Evolutionary conservation across 352 stramenopile species (phyloP), one percentile per base, ranked within the genome.

Genomic region (Pythium volutum): DNA sequence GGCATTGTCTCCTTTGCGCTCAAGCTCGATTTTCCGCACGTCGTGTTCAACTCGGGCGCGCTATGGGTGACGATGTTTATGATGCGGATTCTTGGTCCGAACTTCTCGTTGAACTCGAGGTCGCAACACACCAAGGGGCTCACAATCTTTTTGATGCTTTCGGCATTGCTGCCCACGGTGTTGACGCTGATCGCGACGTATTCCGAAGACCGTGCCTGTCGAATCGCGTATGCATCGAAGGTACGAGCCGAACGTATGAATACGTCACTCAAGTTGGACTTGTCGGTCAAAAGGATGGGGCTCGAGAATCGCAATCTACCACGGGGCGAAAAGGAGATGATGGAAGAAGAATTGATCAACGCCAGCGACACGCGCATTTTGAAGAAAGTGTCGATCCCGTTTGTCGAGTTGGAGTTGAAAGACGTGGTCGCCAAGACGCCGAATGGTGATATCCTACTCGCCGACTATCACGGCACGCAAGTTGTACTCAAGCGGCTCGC

Each of bases 401-500:
- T 93, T 67, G 69, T 67, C 6, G 82, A 91, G 43, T 47, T 93
- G 9, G 77, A 85, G 26, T 65, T 93, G 8, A 84, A 90, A 51
- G 79, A 90, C n/a, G 76, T 93, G 27, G 51, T 93, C 25, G 69
- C 77, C 16, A 89, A 89, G 56, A 87, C 78, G 7, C 67, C 76
- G 18, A 78, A 76, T 11, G 79, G 79, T 11, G 84, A 93, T 34
- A 73, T 91, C 2, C 58, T 93, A 14, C 51, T 89, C 18, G 80
- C 78, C 38, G 77, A 93, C 26, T 91, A 93, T 75, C 77, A 89
- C 27, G 81, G 84, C 43, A 91, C 79, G 0, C 63, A 78, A 20
- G 79, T 93, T 22, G 79, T 91, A 9, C 72, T 93, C n/a, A 93
- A 93, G 67, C 82, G 84, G 8, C 70, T 89, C 25, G 75, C 77